These are phyloP conservation scores for Cryphonectria japonica DNA, from an alignment of 2,329 filamentous ascomycete species.

Conservation along the genomic window DNA sequence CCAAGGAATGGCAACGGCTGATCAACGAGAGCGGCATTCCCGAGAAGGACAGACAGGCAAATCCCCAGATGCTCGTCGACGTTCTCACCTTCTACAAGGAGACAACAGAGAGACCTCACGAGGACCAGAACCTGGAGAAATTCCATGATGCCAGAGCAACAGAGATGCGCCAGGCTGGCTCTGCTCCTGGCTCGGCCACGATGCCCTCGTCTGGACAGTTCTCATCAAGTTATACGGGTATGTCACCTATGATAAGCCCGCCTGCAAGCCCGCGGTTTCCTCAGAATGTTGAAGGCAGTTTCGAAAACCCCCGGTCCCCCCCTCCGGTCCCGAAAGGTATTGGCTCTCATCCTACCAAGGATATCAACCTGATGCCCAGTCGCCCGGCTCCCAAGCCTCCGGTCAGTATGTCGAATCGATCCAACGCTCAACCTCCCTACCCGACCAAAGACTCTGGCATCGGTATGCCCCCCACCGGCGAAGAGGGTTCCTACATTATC, in stretches of 20 bases:
- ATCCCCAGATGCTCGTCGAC: slow-evolving; percentile 93
- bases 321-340: slow-evolving; percentile 78
- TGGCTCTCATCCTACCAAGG: slow-evolving; percentile 52
- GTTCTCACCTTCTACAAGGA: slow-evolving; percentile 98
- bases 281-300: slow-evolving; percentile 85
- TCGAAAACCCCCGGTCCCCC: slow-evolving; percentile 93
- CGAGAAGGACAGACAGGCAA: slow-evolving; percentile 92
- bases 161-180: slow-evolving; percentile 51
- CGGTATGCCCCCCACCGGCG: slow-evolving; percentile 62
- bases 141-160: slow-evolving; percentile 81
- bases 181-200: slow-evolving; percentile 49
- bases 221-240: slow-evolving; percentile 59
- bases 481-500: slow-evolving; percentile 52
- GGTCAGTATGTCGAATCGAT: slow-evolving; percentile 60
- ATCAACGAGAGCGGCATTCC: slow-evolving; percentile 95
- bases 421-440: slow-evolving; percentile 58
- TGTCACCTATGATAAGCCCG: slow-evolving; percentile 71
- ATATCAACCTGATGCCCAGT: slow-evolving; percentile 71
- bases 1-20: slow-evolving; percentile 96
- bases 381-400: slow-evolving; percentile 90
- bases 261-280: slow-evolving; percentile 86
- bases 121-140: slow-evolving; percentile 93
- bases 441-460: slow-evolving; percentile 66
- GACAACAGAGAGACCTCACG: slow-evolving; percentile 76
- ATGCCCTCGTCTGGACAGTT: slow-evolving; percentile 56